A percentile compares a stretch with the other conserved stretches of the same genome.
Conservation (phyloP, 2,329 filamentous ascomycete species). For the Xylariaceae sp. region DNA sequence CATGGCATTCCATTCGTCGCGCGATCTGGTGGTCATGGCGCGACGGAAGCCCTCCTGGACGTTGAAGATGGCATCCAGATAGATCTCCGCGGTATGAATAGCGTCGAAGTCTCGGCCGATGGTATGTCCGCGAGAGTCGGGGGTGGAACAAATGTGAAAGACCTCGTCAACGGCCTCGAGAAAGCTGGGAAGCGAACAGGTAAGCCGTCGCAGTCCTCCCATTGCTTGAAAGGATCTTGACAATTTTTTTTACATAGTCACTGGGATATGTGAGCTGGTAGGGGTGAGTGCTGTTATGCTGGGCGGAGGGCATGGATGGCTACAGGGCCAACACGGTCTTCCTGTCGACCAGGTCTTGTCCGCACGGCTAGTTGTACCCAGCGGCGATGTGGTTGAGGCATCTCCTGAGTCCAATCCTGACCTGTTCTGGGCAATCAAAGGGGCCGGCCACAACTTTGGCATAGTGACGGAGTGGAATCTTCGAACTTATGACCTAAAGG, state of each 20-base stretch:
- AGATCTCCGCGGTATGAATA: conserved; percentile 25
- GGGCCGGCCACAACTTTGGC: conserved; percentile 23
- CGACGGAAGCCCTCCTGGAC: conserved; percentile 16
- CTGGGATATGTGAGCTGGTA: conserved; percentile 51
- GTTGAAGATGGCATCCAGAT: conserved; percentile 21
- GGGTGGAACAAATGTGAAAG: conserved; percentile 28
- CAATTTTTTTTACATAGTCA: no score
- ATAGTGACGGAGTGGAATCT: conserved; percentile 17
- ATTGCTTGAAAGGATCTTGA: no score
- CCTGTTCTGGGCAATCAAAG: conserved; percentile 21
- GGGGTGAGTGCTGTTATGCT: conserved; percentile 40
- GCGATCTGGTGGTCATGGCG: conserved; percentile 24
- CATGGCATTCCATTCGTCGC: conserved; percentile 20
- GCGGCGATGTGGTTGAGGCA: conserved; percentile 17
- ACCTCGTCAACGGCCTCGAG: conserved; percentile 26
- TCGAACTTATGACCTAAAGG: conserved; percentile 8
- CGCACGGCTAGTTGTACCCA: conserved; percentile 14
- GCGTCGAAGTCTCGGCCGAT: conserved; percentile 25
- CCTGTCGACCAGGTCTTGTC: conserved; percentile 19
- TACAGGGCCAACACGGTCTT: conserved; percentile 21
- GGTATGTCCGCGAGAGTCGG: conserved; percentile 29
- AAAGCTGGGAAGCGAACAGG: conserved; percentile 27
- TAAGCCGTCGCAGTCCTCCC: conserved; percentile 8
- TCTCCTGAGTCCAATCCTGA: conserved; percentile 26
- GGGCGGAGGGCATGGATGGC: conserved; percentile 41